Conservation (phyloP, 495 filamentous ascomycete genomes). For the Usnea hakonensis region DNA sequence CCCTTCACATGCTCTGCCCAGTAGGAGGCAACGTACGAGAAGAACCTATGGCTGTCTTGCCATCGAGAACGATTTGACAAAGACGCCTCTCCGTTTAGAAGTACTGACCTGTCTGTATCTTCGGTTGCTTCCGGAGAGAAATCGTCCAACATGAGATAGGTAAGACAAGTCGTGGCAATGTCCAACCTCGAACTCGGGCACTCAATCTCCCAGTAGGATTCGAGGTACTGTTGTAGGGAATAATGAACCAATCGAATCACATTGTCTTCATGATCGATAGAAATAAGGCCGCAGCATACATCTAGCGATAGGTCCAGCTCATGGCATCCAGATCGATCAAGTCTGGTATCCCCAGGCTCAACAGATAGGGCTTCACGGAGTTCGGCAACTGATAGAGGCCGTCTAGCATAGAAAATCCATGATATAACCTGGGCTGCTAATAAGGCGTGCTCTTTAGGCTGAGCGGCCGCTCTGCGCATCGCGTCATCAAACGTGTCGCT, state of each 20-base stretch:
- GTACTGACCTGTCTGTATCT: not conserved
- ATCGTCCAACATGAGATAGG: not conserved
- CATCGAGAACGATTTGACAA: not conserved
- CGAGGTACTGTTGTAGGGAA: conserved; percentile 33
- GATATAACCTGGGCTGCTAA: not conserved
- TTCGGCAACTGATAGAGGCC: conserved; percentile 23
- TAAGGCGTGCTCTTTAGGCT: not conserved
- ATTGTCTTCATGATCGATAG: not conserved
- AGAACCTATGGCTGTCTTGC: not conserved
- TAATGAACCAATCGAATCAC: conserved; percentile 31
- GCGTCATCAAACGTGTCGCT: not conserved
- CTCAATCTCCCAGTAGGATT: not conserved
- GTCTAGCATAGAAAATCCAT: conserved; percentile 26
- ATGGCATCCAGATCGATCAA: conserved; percentile 10
- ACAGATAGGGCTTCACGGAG: conserved; percentile 20
- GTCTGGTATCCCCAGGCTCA: conserved; percentile 8
- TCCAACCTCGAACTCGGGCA: not conserved
- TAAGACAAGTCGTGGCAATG: not conserved
- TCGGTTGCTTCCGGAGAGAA: not conserved
- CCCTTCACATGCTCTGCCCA: not conserved
- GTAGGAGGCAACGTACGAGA: not conserved
- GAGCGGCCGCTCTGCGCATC: too few species aligned
- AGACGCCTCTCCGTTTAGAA: not conserved
- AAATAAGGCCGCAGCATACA: conserved; percentile 29
- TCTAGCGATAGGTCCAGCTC: conserved; percentile 18